Evolutionary conservation across 2,329 filamentous ascomycete species (phyloP).

Genomic region (Aureobasidium melanogenum): DNA sequence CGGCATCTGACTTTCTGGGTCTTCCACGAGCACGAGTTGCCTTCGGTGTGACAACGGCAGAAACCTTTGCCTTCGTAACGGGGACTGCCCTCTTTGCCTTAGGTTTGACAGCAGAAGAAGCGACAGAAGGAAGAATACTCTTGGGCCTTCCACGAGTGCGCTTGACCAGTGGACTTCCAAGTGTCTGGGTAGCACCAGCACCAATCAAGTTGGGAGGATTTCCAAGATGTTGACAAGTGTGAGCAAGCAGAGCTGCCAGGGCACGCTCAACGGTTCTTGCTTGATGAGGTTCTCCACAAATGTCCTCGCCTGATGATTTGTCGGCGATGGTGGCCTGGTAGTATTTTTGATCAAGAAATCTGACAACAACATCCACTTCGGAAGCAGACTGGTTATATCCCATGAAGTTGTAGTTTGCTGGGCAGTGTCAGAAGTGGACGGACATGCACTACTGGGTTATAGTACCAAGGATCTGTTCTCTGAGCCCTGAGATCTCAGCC

Average conservation of each 20-base stretch:
- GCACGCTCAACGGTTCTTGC: not conserved
- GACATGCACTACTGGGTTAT: too few relatives aligned
- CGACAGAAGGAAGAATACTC: not conserved
- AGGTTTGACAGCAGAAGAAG: not conserved
- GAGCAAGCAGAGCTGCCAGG: not conserved
- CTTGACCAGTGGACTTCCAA: not conserved
- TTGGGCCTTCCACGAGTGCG: not conserved
- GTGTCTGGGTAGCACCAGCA: not conserved
- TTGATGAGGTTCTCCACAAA: not conserved
- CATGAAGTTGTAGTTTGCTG: not conserved
- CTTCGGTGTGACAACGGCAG: not conserved
- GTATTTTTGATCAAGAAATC: not conserved
- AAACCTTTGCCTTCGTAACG: not conserved
- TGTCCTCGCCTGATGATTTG: not conserved
- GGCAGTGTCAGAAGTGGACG: not conserved
- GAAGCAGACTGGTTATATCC: not conserved
- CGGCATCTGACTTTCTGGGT: not conserved
- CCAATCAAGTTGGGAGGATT: not conserved
- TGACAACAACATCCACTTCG: not conserved
- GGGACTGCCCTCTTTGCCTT: not conserved
- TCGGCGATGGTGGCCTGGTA: not conserved
- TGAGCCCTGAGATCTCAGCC: not conserved
- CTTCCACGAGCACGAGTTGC: not conserved
- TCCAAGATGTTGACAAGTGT: not conserved
- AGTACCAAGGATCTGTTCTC: slow-evolving; percentile 2